Evolutionary conservation across 257 asterid species (phyloP), one percentile per base, ranked within the genome.

Genomic region (Echium plantagineum): DNA sequence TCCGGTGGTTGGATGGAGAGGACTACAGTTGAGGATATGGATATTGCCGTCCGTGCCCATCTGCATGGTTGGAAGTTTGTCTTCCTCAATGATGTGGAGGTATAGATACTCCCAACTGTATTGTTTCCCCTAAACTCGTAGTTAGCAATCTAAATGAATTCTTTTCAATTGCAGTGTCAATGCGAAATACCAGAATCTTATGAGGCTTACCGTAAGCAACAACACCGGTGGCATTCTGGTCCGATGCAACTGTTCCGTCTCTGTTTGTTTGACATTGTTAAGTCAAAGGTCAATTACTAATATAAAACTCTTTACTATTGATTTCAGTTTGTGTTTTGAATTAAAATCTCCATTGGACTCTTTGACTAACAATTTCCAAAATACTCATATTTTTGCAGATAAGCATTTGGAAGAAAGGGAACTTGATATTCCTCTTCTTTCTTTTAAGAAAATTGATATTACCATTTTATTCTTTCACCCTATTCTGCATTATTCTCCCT

Each of bases 1-100:
- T 85, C 94, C 0, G 91, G 94, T 20, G 94, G 94, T 0, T 85
- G 94, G 94, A 48, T 85, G 83, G 94, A 85, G 77, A 73, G 94
- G 58, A 85, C 94, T 48, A 85, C 94, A 0, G 94, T 85, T 1
- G 94, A 85, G 68, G 94, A 85, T 68, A 85, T 85, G 94, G 94
- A 85, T 66, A 85, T 85, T 66, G 94, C 94, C 31, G 91, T 85
- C 18, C 84, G 94, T 0, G 94, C 91, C 54, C 94, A 85, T 72
- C 83, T 85, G 35, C 88, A 85, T 18, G 94, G 94, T 16, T 85
- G 94, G 94, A 83, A 85, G 67, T 85, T 85, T 77, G 30, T 85
- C 70, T 85, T 78, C 75, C 83, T 85, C 49, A 83, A 85, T 63
- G 94, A 85, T 26, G 89, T 85, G 2, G 86, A 85, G 94, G 94